Percentiles rank a stretch among this genome's conserved stretches.
Evolutionary conservation across 352 stramenopile species (phyloP).

Genomic region (Phytophthora cryptogea): DNA sequence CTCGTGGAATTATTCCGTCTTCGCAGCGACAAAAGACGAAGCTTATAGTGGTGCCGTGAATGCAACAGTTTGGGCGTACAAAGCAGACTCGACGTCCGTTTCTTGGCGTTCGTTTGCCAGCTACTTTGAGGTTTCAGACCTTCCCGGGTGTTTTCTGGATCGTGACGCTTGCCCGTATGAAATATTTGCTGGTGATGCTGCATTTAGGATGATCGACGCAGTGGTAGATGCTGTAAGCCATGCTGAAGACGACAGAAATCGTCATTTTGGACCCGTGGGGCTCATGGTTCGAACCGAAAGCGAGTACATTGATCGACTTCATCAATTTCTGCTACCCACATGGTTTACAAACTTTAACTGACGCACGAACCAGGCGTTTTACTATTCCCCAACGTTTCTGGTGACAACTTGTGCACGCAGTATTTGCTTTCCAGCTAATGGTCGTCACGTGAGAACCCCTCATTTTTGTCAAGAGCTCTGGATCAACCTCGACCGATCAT

Average conservation of each 20-base stretch:
- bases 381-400: slow-evolving; percentile 35
- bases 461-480: slow-evolving; percentile 33
- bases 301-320: slow-evolving; percentile 43
- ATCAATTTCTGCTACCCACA: slow-evolving; percentile 41
- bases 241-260: neutral
- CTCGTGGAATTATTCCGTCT: slow-evolving; percentile 40
- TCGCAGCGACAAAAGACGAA: slow-evolving; percentile 16
- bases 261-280: neutral
- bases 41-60: neutral
- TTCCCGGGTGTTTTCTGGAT: slow-evolving; percentile 33
- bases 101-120: slow-evolving; percentile 33
- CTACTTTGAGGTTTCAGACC: slow-evolving; percentile 16
- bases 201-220: slow-evolving; percentile 38
- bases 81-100: slow-evolving; percentile 45
- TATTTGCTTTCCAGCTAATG: slow-evolving; percentile 32
- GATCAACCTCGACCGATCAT: slow-evolving; percentile 28
- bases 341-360: slow-evolving; percentile 37
- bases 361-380: slow-evolving; percentile 35
- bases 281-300: slow-evolving; percentile 29
- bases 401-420: neutral
- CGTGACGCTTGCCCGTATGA: slow-evolving; percentile 2
- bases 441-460: neutral
- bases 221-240: slow-evolving; percentile 19
- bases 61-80: slow-evolving; percentile 40
- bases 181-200: slow-evolving; percentile 14